Evolutionary conservation across 164 flowering plant species (phyloP).

Genomic region (Magnolia kwangsiensis): DNA sequence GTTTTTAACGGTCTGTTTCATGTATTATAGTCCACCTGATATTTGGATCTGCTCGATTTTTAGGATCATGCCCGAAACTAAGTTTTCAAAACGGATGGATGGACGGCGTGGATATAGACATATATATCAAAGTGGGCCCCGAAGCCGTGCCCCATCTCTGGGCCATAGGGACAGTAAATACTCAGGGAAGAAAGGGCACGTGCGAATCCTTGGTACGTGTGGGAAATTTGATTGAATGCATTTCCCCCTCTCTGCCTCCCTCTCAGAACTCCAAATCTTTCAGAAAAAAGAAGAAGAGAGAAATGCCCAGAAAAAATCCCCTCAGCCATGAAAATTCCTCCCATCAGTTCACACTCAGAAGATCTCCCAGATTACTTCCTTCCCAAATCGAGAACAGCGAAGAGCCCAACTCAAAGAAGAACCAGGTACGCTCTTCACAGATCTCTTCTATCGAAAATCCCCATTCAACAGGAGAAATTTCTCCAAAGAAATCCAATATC

Average conservation of each 20-base stretch:
- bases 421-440: background rate
- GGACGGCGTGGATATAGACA: too few species aligned
- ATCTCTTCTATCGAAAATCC: background rate
- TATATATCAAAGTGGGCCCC: too few species aligned
- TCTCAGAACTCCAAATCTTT: background rate
- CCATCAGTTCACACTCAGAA: conserved; percentile 2
- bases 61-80: too few species aligned
- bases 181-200: background rate
- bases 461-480: background rate
- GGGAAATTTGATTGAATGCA: background rate
- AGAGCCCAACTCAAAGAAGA: background rate
- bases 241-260: background rate
- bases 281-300: too few species aligned
- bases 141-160: too few species aligned
- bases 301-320: background rate
- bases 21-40: too few species aligned
- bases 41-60: too few species aligned
- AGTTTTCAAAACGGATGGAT: too few species aligned
- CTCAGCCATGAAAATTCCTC: background rate
- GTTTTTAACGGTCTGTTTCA: too few species aligned
- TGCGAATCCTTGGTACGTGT: background rate
- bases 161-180: too few species aligned
- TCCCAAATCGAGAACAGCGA: background rate
- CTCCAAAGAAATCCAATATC: background rate
- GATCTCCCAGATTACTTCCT: conserved; percentile 3